phyloP scores from a whole-genome alignment of 495 filamentous ascomycete species.

The Penicillium riverlandense region DNA sequence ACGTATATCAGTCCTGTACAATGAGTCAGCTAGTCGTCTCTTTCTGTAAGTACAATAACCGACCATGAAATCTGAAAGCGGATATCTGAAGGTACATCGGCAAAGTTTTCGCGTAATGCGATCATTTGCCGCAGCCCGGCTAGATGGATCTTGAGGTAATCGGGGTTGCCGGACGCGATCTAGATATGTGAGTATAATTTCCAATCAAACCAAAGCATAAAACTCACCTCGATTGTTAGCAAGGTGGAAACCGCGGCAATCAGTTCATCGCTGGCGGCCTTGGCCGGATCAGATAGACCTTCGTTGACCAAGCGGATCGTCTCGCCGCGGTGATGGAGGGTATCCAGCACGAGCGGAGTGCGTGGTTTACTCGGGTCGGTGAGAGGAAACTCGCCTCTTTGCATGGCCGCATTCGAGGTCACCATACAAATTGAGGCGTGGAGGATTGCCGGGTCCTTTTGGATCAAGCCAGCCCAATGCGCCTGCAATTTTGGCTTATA shows the following conservation, averaged over 20 bases:
- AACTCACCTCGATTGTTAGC: constrained; percentile 38
- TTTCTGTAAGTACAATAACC: neutral
- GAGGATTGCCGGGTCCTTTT: constrained; percentile 32
- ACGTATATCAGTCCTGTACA: constrained; percentile 38
- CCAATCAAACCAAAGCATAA: neutral
- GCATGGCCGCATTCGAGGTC: constrained; percentile 34
- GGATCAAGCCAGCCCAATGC: constrained; percentile 36
- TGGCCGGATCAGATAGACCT: constrained; percentile 34
- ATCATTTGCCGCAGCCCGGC: constrained; percentile 43
- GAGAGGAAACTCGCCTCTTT: constrained; percentile 29
- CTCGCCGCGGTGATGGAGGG: constrained; percentile 39
- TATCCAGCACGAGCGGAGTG: constrained; percentile 34
- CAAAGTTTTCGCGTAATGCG: constrained; percentile 33
- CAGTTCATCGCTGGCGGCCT: constrained; percentile 37
- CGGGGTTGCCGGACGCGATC: constrained; percentile 39
- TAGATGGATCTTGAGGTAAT: constrained; percentile 41
- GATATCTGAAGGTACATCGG: constrained; percentile 33
- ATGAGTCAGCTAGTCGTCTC: constrained; percentile 3
- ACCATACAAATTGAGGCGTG: constrained; percentile 39
- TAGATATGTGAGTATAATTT: constrained; percentile 12
- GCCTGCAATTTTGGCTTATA: constrained; percentile 31
- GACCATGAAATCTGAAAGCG: constrained; percentile 43
- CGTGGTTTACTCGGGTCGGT: constrained; percentile 28
- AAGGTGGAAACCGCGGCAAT: constrained; percentile 40
- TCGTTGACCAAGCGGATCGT: constrained; percentile 41